These are phyloP conservation scores for Magnolia officinalis DNA, from an alignment of 164 flowering plant species.

Conservation along the genomic window DNA sequence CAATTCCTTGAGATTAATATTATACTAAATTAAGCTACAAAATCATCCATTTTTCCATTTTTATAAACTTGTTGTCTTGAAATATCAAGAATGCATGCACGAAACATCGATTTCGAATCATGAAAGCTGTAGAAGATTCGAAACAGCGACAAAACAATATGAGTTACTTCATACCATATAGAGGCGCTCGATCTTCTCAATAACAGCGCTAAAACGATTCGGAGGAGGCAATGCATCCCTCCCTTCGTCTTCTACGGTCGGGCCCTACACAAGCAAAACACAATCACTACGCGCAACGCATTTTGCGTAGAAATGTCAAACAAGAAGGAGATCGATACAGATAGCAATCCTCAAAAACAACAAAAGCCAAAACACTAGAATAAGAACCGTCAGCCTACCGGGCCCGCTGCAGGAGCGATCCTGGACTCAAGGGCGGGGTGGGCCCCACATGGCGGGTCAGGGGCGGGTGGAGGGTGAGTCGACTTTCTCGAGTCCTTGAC, in stretches of 20 bases:
- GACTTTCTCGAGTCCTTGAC: slow-evolving; percentile 54
- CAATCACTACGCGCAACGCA: neutral
- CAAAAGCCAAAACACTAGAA: neutral
- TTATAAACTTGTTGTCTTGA: neutral
- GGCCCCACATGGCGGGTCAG: slow-evolving; percentile 35
- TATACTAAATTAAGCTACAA: neutral
- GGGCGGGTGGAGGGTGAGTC: slow-evolving; percentile 22
- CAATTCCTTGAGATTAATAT: no score
- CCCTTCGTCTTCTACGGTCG: slow-evolving; percentile 37
- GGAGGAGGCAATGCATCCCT: slow-evolving; percentile 57
- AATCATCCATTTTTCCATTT: neutral
- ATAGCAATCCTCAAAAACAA: neutral
- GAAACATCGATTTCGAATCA: neutral
- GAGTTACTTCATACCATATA: slow-evolving; percentile 56
- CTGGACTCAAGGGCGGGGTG: slow-evolving; percentile 50
- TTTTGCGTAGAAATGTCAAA: neutral
- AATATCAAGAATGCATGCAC: neutral
- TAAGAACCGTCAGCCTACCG: neutral
- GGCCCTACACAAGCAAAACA: slow-evolving; percentile 26
- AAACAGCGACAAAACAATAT: neutral
- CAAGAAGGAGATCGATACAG: neutral
- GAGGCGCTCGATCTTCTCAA: slow-evolving; percentile 94
- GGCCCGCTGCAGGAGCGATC: slow-evolving; percentile 31
- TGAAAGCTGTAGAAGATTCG: neutral
- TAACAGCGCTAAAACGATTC: slow-evolving; percentile 82